Evolutionary conservation across 163 green algal species (phyloP), one percentile per base, ranked within the genome.

Genomic region (Chloromonas sp.): DNA sequence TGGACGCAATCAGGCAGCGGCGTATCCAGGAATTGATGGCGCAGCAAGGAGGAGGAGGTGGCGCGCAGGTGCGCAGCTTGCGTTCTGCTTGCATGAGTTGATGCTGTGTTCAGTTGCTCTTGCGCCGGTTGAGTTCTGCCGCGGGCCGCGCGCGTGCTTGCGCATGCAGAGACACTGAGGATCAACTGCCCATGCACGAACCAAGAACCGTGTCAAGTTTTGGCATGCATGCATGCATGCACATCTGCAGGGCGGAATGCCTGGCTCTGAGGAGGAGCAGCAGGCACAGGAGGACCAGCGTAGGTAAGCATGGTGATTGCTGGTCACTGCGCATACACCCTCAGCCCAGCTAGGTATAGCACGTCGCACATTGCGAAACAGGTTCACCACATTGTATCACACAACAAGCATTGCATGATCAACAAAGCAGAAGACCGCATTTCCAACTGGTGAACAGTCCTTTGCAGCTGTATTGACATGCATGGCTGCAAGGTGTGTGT

Each of bases 1-100:
- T 98, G 0, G 93, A 97, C 57, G 92, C 91, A n/a, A 96, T 98
- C 81, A 86, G 95, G 66, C 94, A 98, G 84, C 84, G 91, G 14
- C 89, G 95, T 14, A 96, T 97, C 91, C 81, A 89, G 59, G 87
- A 98, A 89, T 82, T 98, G 1, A 96, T 97, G 93, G 90, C 79
- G 2, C 78, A 91, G 79, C 86, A 90, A 61, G 86, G 74, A 13
- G 78, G 77, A 36, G 36, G 36, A 36, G 36, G 36, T 36, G 36
- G 36, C 36, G 36, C 36, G 36, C 36, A 36, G 36, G 36, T 36
- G 36, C 36, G 36, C 36, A 36, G 36, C 36, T 36, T 36, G 36
- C 36, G 36, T 36, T 36, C 36, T 36, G 36, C 36, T 36, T 36
- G 36, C 36, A 36, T 36, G 36, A 36, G 36, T 36, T 36, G 36